A percentile compares a stretch with the other conserved stretches of the same genome.
phyloP scores from a whole-genome alignment of 2,329 filamentous ascomycete species.

The Phialocephala subalpina region DNA sequence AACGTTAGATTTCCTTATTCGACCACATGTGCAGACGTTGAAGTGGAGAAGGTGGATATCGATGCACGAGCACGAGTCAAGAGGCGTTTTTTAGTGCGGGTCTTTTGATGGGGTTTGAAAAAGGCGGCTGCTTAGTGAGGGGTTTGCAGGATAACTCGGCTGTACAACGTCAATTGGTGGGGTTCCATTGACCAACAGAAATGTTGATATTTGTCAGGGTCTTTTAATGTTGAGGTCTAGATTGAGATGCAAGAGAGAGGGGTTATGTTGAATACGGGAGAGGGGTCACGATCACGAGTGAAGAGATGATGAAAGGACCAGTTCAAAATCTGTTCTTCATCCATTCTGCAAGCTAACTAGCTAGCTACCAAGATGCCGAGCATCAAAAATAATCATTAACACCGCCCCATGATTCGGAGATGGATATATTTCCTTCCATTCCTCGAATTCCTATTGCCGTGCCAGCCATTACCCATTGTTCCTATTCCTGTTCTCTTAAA shows the following conservation, averaged over 20 bases:
- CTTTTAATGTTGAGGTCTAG: neutral
- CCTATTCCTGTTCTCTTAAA: slow-evolving; percentile 17
- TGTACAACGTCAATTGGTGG: too few species aligned
- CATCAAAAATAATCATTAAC: slow-evolving; percentile 13
- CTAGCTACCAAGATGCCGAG: neutral
- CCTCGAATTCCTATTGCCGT: neutral
- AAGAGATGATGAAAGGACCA: too few species aligned
- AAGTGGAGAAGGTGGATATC: neutral
- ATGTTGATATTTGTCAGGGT: neutral
- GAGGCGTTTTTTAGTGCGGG: neutral
- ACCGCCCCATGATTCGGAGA: slow-evolving; percentile 3
- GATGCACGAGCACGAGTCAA: neutral
- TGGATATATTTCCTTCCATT: slow-evolving; percentile 1
- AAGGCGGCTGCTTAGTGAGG: neutral
- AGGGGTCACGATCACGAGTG: neutral
- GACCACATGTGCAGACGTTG: neutral
- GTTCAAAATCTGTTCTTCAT: neutral
- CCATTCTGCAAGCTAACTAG: neutral
- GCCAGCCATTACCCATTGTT: slow-evolving; percentile 7
- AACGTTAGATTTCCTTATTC: neutral
- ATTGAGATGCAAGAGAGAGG: neutral
- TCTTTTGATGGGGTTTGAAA: too few species aligned
- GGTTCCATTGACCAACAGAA: neutral
- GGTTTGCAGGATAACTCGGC: neutral
- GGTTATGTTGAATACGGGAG: too few species aligned